Evolutionary conservation across 2,329 filamentous ascomycete genomes (phyloP), one percentile per base, ranked within the genome.

Genomic region (Verticillium klebahnii): DNA sequence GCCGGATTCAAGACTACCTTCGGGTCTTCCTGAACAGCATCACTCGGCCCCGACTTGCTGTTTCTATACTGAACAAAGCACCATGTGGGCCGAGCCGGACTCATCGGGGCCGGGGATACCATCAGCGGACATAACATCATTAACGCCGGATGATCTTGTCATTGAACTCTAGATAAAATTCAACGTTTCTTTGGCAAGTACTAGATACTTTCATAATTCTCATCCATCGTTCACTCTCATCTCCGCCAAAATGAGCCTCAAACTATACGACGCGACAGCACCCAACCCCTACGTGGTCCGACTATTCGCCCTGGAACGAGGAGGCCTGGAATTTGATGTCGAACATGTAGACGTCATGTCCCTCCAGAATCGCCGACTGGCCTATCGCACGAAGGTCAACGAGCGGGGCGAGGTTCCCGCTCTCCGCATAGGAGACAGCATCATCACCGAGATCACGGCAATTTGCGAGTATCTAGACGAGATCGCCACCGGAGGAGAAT

Each of bases 261-360:
- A 32, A 19, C 61, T 65, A 4, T 66, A 65, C 39, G 65, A 67
- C 1, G 56, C 56, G 14, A 4, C 12, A 9, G 65, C 52, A 11
- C 40, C 60, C 11, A 65, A 67, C 58, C 60, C 63, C 1, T 56
- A 52, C 15, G 58, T 60, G 5, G 62, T 63, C 17, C 63, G 65
- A 2, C 61, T 67, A 15, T 67, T 66, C 40, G 39, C 65, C 17
- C 40, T 67, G 1, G 66, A 67, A 34, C 66, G 66, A 9, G 61
- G 65, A 1, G 61, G 64, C 17, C 40, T 66, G 0, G 36, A 15
- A 1, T 40, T 67, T 1, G 62, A 64, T 2, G 57, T 64, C 1
- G 17, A 67, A n/a, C 39, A 23, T 0, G 23, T 65, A 7, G 62
- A 67, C 45, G 58, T 67, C 29, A 60, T 65, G 52, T 64, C 5